phyloP scores from a whole-genome alignment of 2,329 filamentous ascomycete species.

The Cladosporium sp. region DNA sequence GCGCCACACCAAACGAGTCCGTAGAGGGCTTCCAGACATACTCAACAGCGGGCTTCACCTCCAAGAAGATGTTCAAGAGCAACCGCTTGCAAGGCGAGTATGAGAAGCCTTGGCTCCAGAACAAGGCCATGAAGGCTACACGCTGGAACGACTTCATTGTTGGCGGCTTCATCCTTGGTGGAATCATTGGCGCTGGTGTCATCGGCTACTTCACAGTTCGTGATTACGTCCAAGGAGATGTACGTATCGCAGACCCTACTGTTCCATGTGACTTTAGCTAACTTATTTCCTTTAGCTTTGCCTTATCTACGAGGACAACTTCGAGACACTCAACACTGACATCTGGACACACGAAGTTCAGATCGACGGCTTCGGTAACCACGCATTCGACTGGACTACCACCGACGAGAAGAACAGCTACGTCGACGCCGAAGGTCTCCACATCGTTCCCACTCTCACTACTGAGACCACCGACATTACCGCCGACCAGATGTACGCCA shows the following conservation, averaged over 20 bases:
- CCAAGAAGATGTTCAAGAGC: constrained; percentile 4
- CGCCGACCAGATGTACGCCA: constrained; percentile 26
- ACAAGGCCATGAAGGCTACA: constrained; percentile 13
- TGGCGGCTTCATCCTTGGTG: constrained; percentile 8
- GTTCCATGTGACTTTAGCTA: neutral
- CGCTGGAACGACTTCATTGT: constrained; percentile 12
- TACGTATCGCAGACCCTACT: neutral
- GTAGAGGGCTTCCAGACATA: neutral
- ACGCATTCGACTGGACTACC: constrained; percentile 54
- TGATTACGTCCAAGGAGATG: neutral
- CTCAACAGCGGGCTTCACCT: neutral
- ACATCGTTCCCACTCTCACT: constrained; percentile 54
- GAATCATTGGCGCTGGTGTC: neutral
- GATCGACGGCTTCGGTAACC: constrained; percentile 34
- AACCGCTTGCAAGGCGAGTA: constrained; percentile 11
- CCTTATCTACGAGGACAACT: constrained; percentile 49
- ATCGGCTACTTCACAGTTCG: constrained; percentile 4
- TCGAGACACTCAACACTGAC: constrained; percentile 40
- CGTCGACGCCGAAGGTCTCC: constrained; percentile 46
- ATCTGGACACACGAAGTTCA: constrained; percentile 50
- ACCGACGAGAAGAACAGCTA: constrained; percentile 46
- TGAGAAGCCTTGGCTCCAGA: constrained; percentile 14
- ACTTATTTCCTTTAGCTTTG: constrained; percentile 40
- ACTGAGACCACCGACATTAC: constrained; percentile 35
- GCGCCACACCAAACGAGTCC: neutral